Conservation (phyloP, 768 basidiomycete genomes). For the Xerocomellus amylosporus region DNA sequence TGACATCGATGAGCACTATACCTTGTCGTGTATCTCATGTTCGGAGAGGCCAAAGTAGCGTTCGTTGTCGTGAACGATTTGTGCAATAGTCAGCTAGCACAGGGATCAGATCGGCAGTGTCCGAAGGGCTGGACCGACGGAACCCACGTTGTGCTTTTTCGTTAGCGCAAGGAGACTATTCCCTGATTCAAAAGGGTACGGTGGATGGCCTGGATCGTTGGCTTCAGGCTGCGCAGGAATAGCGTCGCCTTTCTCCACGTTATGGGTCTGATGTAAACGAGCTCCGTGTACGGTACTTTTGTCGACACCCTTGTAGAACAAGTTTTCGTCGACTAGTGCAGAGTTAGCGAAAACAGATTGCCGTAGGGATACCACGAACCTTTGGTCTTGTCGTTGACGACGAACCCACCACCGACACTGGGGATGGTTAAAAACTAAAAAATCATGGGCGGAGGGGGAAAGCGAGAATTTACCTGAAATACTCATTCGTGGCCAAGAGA, state of each 20-base stretch:
- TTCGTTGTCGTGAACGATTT: slow-evolving; percentile 93
- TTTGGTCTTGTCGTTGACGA: slow-evolving; percentile 93
- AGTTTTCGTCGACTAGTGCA: slow-evolving; percentile 76
- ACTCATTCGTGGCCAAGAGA: slow-evolving; percentile 90
- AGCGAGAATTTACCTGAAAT: slow-evolving; percentile 56
- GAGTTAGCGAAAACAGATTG: slow-evolving; percentile 1
- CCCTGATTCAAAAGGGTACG: slow-evolving; percentile 80
- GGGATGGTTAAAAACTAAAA: neutral
- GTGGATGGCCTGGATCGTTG: slow-evolving; percentile 55
- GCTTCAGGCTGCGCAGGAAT: slow-evolving; percentile 9
- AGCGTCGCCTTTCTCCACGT: slow-evolving; percentile 30
- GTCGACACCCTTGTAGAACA: slow-evolving; percentile 92
- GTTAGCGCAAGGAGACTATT: slow-evolving; percentile 73
- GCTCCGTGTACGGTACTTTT: slow-evolving; percentile 78
- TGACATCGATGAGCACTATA: slow-evolving; percentile 21
- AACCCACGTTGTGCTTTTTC: slow-evolving; percentile 74
- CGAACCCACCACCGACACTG: slow-evolving; percentile 90
- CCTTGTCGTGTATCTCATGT: slow-evolving; percentile 73
- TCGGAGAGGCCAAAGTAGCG: slow-evolving; percentile 74
- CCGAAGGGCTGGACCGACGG: neutral
- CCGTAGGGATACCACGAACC: slow-evolving; percentile 38
- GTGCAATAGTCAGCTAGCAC: slow-evolving; percentile 83
- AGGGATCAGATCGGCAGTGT: slow-evolving; percentile 7
- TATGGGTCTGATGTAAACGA: slow-evolving; percentile 66
- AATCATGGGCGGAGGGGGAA: neutral